Conservation (phyloP, 164 flowering plant genomes). For the Pachysandra terminalis region DNA sequence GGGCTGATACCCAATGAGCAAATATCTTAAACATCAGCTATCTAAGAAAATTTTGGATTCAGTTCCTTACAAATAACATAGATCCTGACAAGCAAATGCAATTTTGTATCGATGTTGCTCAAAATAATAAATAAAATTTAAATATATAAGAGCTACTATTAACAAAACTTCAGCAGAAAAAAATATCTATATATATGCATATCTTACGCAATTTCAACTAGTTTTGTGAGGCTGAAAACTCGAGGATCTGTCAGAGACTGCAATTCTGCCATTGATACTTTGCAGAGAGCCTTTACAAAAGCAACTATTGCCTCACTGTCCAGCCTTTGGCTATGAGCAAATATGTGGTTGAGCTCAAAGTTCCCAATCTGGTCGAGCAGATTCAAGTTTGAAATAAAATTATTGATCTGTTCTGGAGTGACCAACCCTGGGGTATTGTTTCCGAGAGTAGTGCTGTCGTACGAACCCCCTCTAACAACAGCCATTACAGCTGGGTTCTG, state of each 20-base stretch:
- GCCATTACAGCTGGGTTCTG: constrained; percentile 91
- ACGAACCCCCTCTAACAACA: constrained; percentile 97
- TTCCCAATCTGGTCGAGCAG: constrained; percentile 94
- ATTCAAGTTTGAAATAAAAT: constrained; percentile 86
- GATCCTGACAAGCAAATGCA: too few relatives aligned
- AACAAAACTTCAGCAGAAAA: constrained; percentile 1
- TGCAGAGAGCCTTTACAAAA: constrained; percentile 93
- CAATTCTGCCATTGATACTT: constrained; percentile 89
- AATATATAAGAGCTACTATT: background rate
- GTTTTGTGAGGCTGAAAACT: constrained; percentile 95
- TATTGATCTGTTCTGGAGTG: constrained; percentile 81
- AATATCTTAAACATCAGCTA: too few relatives aligned
- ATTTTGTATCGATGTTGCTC: too few relatives aligned
- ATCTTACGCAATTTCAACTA: constrained; percentile 96
- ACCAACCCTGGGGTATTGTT: constrained; percentile 56
- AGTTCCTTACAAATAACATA: too few relatives aligned
- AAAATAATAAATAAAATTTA: too few relatives aligned
- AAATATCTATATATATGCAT: background rate
- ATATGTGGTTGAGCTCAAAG: constrained; percentile 94
- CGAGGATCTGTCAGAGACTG: constrained; percentile 99
- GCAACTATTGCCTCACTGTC: constrained; percentile 96
- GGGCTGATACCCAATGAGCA: too few relatives aligned
- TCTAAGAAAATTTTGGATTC: too few relatives aligned
- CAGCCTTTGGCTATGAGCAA: constrained; percentile 95
- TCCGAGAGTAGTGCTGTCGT: constrained; percentile 75